Conservation (phyloP, 805 yeast species). For the Metschnikowia santaceciliae region DNA sequence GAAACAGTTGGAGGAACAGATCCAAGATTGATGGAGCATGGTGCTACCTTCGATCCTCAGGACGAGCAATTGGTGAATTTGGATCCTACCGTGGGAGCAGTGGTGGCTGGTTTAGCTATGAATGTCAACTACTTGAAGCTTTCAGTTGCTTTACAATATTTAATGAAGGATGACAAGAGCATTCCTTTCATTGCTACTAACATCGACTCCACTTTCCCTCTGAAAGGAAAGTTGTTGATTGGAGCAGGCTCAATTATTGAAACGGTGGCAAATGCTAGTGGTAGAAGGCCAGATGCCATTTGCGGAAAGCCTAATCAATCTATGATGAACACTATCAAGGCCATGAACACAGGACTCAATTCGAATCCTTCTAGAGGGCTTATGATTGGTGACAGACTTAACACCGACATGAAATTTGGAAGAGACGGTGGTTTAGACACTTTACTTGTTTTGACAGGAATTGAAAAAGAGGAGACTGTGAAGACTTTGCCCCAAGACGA, state of each 20-base stretch:
- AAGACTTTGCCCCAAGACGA: constrained; percentile 30
- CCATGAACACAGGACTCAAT: constrained; percentile 45
- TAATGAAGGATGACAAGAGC: constrained; percentile 51
- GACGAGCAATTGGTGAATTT: constrained; percentile 51
- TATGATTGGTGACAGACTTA: constrained; percentile 94
- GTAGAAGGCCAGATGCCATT: constrained; percentile 74
- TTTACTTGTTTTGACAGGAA: constrained; percentile 84
- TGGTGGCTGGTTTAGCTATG: constrained; percentile 81
- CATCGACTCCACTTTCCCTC: constrained; percentile 91
- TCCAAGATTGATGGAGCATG: constrained; percentile 44
- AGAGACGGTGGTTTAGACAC: constrained; percentile 83
- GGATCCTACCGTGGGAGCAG: constrained; percentile 80
- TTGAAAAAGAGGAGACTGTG: constrained; percentile 70
- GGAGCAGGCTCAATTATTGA: constrained; percentile 95
- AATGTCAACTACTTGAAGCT: constrained; percentile 77
- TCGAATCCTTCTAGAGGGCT: constrained; percentile 60
- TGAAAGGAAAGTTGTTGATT: constrained; percentile 78
- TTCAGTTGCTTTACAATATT: constrained; percentile 77
- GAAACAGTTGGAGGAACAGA: constrained; percentile 81
- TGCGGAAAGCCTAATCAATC: constrained; percentile 90
- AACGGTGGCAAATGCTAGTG: constrained; percentile 66
- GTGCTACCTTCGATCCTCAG: constrained; percentile 51
- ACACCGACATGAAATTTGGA: constrained; percentile 94
- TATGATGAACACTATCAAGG: constrained; percentile 87
- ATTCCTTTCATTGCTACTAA: constrained; percentile 87